These are phyloP conservation scores for Erodium trifolium DNA, from an alignment of 441 rosid genomes.

Conservation along the genomic window DNA sequence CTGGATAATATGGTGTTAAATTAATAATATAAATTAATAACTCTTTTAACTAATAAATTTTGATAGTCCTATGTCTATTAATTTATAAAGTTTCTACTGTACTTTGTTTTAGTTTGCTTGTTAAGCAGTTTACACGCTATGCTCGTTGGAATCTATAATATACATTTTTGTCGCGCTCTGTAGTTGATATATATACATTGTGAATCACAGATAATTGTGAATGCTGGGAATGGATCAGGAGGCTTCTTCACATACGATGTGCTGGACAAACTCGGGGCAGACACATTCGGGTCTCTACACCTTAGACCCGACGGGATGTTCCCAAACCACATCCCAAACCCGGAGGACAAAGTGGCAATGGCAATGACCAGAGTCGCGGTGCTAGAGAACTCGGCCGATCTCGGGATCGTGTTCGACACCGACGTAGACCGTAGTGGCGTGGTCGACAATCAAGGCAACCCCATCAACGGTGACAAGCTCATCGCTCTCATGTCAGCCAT, in stretches of 20 bases:
- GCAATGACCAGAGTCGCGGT: slow-evolving; percentile 69
- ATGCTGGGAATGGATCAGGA: slow-evolving; percentile 91
- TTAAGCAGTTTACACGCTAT: too few species aligned
- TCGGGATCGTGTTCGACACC: slow-evolving; percentile 87
- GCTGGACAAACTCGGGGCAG: slow-evolving; percentile 81
- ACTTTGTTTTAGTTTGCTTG: too few species aligned
- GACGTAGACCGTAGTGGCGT: slow-evolving; percentile 93
- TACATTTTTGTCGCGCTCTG: too few species aligned
- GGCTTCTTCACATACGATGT: slow-evolving; percentile 90
- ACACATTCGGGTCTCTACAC: slow-evolving; percentile 74
- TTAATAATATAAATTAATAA: too few species aligned
- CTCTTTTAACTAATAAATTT: too few species aligned
- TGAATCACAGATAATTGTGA: slow-evolving; percentile 59
- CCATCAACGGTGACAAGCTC: slow-evolving; percentile 80
- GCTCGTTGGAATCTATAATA: too few species aligned
- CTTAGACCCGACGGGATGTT: slow-evolving; percentile 87
- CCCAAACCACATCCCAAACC: slow-evolving; percentile 90
- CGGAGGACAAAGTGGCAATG: slow-evolving; percentile 83
- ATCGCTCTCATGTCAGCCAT: slow-evolving; percentile 83
- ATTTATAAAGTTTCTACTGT: too few species aligned
- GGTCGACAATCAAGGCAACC: slow-evolving; percentile 67
- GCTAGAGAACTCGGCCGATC: slow-evolving; percentile 60
- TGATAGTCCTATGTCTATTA: too few species aligned
- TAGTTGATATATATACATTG: too few species aligned
- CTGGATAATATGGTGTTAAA: too few species aligned